Evolutionary conservation across 2,329 filamentous ascomycete species (phyloP).

Genomic region (Aaosphaeria pasadenensis): DNA sequence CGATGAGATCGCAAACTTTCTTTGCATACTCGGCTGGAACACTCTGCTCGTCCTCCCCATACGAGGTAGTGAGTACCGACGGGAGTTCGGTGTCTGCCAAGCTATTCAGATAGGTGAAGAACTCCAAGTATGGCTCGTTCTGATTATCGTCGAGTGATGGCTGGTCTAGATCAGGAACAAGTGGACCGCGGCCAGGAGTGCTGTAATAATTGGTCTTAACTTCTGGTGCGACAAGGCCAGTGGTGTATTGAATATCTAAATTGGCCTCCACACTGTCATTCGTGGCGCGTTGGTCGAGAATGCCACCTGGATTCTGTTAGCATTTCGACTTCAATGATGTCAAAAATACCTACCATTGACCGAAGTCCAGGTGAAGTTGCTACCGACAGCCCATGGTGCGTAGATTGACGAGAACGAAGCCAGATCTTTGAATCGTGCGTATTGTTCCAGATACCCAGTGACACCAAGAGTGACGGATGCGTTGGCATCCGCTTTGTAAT

Average conservation of each 20-base stretch:
- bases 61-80: slow-evolving; percentile 37
- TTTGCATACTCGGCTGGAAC: slow-evolving; percentile 35
- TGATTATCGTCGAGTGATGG: slow-evolving; percentile 39
- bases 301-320: slow-evolving; percentile 16
- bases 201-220: slow-evolving; percentile 47
- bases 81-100: slow-evolving; percentile 35
- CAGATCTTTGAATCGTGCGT: slow-evolving; percentile 48
- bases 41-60: slow-evolving; percentile 41
- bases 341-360: slow-evolving; percentile 38
- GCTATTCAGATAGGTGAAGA: slow-evolving; percentile 34
- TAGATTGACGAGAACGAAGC: slow-evolving; percentile 37
- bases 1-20: slow-evolving; percentile 39
- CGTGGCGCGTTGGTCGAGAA: slow-evolving; percentile 32
- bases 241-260: slow-evolving; percentile 50
- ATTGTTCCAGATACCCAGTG: slow-evolving; percentile 48
- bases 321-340: not conserved
- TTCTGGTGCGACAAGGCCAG: slow-evolving; percentile 41
- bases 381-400: slow-evolving; percentile 39
- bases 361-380: slow-evolving; percentile 44
- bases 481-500: slow-evolving; percentile 39
- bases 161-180: slow-evolving; percentile 49
- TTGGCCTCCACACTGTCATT: slow-evolving; percentile 48
- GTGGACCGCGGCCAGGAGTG: slow-evolving; percentile 44
- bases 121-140: slow-evolving; percentile 49
- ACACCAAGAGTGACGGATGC: slow-evolving; percentile 41